These are phyloP conservation scores for Lathyrus oleraceus DNA, from an alignment of 306 rosid species.

Conservation along the genomic window DNA sequence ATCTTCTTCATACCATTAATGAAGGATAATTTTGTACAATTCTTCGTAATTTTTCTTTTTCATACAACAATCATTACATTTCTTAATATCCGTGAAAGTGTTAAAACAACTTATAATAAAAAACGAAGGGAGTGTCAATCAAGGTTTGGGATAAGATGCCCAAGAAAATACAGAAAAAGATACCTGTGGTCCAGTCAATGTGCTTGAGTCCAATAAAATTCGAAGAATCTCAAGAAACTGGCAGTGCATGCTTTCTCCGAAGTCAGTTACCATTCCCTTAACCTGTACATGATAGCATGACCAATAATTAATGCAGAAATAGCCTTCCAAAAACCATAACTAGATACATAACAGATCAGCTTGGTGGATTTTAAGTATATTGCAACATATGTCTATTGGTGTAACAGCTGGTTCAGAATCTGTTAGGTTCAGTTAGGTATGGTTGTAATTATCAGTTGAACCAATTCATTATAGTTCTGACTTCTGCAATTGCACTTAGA, in stretches of 20 bases:
- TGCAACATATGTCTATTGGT: neutral
- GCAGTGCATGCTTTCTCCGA: conserved; percentile 92
- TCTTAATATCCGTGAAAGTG: too few relatives aligned
- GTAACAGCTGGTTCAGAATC: neutral
- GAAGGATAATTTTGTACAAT: too few relatives aligned
- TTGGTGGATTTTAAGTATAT: neutral
- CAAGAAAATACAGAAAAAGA: conserved; percentile 26
- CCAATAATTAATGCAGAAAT: conserved; percentile 15
- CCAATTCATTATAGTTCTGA: conserved; percentile 2
- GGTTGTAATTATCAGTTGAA: neutral
- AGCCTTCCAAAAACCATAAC: conserved; percentile 18
- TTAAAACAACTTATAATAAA: too few relatives aligned
- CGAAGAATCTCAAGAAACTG: conserved; percentile 99
- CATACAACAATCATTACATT: too few relatives aligned
- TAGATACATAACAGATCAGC: conserved; percentile 6
- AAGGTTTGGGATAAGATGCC: conserved; percentile 13
- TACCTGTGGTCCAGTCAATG: conserved; percentile 91
- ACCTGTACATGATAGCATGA: conserved; percentile 54
- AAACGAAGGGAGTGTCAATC: neutral
- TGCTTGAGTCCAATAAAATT: conserved; percentile 75
- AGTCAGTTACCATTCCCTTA: conserved; percentile 88
- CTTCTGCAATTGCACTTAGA: conserved; percentile 5
- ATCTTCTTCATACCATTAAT: too few relatives aligned
- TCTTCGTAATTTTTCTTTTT: too few relatives aligned
- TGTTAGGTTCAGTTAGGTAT: neutral